phyloP scores from a whole-genome alignment of 257 asterid genomes.

The Solanum ahanhuiri region DNA sequence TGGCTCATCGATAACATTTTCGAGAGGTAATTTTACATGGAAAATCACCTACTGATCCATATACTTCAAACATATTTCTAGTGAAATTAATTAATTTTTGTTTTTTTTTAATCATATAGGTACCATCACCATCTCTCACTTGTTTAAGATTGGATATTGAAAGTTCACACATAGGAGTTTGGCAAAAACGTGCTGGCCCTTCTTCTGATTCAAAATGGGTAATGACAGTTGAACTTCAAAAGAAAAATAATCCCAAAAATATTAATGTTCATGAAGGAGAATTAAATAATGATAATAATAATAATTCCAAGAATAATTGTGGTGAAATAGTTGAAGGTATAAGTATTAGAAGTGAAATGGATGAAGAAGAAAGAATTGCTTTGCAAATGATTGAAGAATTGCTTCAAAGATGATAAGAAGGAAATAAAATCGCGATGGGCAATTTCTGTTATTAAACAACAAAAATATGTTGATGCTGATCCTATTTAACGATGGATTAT shows the following conservation, averaged over 20 bases:
- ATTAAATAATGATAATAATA: neutral
- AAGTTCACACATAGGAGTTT: conserved; percentile 75
- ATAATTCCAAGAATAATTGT: neutral
- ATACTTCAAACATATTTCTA: neutral
- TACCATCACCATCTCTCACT: conserved; percentile 74
- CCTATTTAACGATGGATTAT: neutral
- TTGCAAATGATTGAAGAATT: conserved; percentile 85
- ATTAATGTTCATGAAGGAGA: neutral
- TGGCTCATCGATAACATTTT: neutral
- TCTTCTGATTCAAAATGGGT: conserved; percentile 77
- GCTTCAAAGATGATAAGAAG: conserved; percentile 10
- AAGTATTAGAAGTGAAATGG: conserved; percentile 23
- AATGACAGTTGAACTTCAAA: conserved; percentile 69
- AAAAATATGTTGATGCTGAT: neutral
- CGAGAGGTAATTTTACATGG: neutral
- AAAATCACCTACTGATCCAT: neutral
- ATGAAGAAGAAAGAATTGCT: conserved; percentile 64
- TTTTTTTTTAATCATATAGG: neutral
- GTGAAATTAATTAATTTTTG: neutral
- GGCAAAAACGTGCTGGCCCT: conserved; percentile 94
- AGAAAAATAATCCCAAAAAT: conserved; percentile 11
- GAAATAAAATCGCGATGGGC: neutral
- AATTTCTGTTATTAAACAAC: neutral
- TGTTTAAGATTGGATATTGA: conserved; percentile 78
- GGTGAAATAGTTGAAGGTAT: neutral